Conservation (phyloP, 192 early-diverging fungal genomes). For the Coemansia sp. region DNA sequence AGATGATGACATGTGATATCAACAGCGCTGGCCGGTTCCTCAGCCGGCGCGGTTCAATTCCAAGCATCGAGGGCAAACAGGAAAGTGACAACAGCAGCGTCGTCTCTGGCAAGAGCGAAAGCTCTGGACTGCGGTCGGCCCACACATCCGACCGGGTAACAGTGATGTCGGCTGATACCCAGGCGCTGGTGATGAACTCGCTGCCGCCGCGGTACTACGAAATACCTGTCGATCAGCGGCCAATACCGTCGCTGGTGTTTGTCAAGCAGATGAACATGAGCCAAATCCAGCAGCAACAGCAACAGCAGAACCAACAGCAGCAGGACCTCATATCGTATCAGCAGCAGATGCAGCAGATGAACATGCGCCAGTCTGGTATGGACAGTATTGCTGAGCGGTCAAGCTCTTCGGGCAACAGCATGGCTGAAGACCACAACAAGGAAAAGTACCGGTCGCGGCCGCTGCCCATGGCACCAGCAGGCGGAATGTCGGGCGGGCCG, state of each 20-base stretch:
- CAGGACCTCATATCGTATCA: neutral
- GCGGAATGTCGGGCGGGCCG: neutral
- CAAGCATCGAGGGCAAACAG: conserved; percentile 12
- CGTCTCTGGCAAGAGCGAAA: conserved; percentile 26
- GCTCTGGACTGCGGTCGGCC: conserved; percentile 13
- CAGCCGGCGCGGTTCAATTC: conserved; percentile 21
- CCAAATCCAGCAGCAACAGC: conserved; percentile 1
- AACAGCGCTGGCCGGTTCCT: conserved; percentile 20
- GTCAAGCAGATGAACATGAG: conserved; percentile 27
- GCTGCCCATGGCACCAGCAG: conserved; percentile 23
- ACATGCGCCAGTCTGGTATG: conserved; percentile 14
- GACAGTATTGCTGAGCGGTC: conserved; percentile 25
- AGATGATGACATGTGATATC: conserved; percentile 39
- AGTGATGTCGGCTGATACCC: conserved; percentile 13
- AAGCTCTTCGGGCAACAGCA: conserved; percentile 14
- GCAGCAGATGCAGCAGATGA: conserved; percentile 3
- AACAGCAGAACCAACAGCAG: conserved; percentile 1
- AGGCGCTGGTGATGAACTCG: conserved; percentile 17
- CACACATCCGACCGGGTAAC: conserved; percentile 7
- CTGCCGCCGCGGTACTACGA: conserved; percentile 49
- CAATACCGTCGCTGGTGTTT: conserved; percentile 22
- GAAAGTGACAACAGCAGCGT: conserved; percentile 27
- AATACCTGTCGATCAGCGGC: conserved; percentile 28
- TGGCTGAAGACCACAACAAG: conserved; percentile 15
- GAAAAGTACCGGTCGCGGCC: conserved; percentile 27